Conservation (phyloP, 495 filamentous ascomycete genomes). For the Aspergillus incahuasiensis region DNA sequence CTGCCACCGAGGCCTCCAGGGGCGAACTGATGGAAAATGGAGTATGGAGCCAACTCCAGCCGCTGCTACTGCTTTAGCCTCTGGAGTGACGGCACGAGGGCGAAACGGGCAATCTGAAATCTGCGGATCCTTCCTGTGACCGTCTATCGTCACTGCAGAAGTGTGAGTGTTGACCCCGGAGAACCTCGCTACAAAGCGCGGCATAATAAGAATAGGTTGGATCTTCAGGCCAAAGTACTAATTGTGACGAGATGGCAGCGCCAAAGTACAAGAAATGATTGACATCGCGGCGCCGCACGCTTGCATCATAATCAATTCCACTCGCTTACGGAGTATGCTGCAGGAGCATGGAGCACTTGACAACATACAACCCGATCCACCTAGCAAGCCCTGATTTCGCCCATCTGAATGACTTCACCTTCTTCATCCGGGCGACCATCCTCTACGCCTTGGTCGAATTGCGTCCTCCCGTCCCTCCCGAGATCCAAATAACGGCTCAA, state of each 20-base stretch:
- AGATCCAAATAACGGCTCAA: background rate
- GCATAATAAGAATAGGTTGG: constrained; percentile 5
- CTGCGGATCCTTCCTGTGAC: constrained; percentile 18
- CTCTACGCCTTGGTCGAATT: background rate
- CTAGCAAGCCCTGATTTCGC: constrained; percentile 7
- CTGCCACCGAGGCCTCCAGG: constrained; percentile 5
- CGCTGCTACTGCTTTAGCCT: background rate
- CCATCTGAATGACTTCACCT: constrained; percentile 1
- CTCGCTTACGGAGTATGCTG: constrained; percentile 8
- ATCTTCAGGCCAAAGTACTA: constrained; percentile 6
- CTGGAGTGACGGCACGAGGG: constrained; percentile 15
- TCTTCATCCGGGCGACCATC: background rate
- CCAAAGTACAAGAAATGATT: constrained; percentile 6
- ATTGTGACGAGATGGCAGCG: constrained; percentile 10
- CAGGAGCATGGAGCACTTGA: constrained; percentile 9
- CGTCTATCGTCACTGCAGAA: constrained; percentile 11
- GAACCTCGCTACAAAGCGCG: constrained; percentile 8
- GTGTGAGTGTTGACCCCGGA: constrained; percentile 4
- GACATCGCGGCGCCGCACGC: constrained; percentile 6
- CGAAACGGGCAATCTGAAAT: constrained; percentile 19
- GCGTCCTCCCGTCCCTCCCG: background rate
- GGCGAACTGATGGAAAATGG: constrained; percentile 13
- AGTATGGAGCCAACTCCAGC: constrained; percentile 1
- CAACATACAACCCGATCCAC: constrained; percentile 7
- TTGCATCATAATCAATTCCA: constrained; percentile 9